Percentiles rank a stretch among this genome's conserved stretches.
Conservation (phyloP, 495 filamentous ascomycete species). For the Astrothelium subdiscretum region DNA sequence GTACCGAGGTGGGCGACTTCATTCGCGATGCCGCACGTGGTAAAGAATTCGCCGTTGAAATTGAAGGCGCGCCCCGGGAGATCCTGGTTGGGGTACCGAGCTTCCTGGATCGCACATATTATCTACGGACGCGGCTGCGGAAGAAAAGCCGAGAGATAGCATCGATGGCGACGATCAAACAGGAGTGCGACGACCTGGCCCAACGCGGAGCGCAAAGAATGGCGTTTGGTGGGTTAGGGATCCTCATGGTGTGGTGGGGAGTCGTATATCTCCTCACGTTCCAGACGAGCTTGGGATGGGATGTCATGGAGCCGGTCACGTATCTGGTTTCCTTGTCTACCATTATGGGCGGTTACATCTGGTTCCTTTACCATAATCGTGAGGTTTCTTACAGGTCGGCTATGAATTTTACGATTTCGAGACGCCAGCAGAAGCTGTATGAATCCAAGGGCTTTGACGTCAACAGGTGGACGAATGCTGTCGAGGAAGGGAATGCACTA, state of each 20-base stretch:
- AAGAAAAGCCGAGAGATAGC: constrained; percentile 59
- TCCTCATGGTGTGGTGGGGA: constrained; percentile 67
- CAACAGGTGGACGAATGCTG: constrained; percentile 60
- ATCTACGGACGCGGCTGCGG: constrained; percentile 62
- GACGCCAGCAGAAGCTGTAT: constrained; percentile 69
- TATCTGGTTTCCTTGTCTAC: constrained; percentile 75
- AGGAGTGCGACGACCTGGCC: constrained; percentile 68
- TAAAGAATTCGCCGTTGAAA: constrained; percentile 72
- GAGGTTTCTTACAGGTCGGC: constrained; percentile 78
- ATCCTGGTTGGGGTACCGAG: constrained; percentile 72
- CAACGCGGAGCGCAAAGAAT: constrained; percentile 66
- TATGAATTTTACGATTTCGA: constrained; percentile 71
- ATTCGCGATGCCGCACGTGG: constrained; percentile 80
- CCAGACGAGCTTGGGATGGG: constrained; percentile 43
- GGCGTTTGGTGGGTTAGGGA: constrained; percentile 64
- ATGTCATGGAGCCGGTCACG: constrained; percentile 83
- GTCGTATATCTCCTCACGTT: constrained; percentile 60
- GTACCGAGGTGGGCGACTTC: constrained; percentile 90
- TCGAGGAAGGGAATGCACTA: constrained; percentile 73
- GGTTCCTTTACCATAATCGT: constrained; percentile 87
- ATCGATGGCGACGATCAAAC: constrained; percentile 57
- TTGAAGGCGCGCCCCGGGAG: constrained; percentile 58
- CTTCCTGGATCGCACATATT: constrained; percentile 82
- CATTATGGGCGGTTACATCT: constrained; percentile 81
- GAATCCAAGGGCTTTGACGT: constrained; percentile 61